Evolutionary conservation across 805 yeast species (phyloP), one percentile per base, ranked within the genome.

Genomic region (Ascoidea rubescens): DNA sequence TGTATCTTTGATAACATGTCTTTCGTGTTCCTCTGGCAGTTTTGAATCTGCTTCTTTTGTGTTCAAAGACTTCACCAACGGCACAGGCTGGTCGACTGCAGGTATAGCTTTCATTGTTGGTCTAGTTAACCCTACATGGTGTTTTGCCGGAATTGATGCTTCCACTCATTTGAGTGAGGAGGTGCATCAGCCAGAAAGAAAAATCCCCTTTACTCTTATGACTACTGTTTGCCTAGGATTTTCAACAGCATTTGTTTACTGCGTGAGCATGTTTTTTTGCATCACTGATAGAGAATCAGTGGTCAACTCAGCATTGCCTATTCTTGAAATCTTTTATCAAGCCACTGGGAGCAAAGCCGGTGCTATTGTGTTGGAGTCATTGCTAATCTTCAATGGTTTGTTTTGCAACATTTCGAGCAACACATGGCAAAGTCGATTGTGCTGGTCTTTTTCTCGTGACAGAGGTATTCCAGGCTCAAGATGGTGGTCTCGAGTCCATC

Each of bases 81-180:
- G 67, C 32, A 79, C 85, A 1, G 87, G 87, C 45, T 80, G 86
- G 85, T 57, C 68, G 7, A 69, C 75, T 2, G 57, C 75, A 1
- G 86, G 77, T 32, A 73, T 80, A 63, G 83, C 85, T 0, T 79
- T 81, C 60, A 73, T 82, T 53, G 78, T 79, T 14, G 87, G 88
- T n/a, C 64, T 82, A 49, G 75, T 82, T 57, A 81, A 80, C 60
- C 84, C 87, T 5, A 76, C 79, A 52, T 82, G 85, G 85, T 77
- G 82, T 8, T 82, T 80, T 67, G 72, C 80, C 31, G 80, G 87
- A 56, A 70, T 81, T 50, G 89, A 82, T 60, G 77, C 81, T 53
- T 86, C 87, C 1, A 79, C 86, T 3, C 88, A 82, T 59, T 71
- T 83, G 74, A 79, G 84, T 28, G 89, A 83, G 60, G 88, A 82